Percentiles rank a stretch among this genome's conserved stretches.
Evolutionary conservation across 2,329 filamentous ascomycete genomes (phyloP).

Genomic region (Aspergillus fumigatus): DNA sequence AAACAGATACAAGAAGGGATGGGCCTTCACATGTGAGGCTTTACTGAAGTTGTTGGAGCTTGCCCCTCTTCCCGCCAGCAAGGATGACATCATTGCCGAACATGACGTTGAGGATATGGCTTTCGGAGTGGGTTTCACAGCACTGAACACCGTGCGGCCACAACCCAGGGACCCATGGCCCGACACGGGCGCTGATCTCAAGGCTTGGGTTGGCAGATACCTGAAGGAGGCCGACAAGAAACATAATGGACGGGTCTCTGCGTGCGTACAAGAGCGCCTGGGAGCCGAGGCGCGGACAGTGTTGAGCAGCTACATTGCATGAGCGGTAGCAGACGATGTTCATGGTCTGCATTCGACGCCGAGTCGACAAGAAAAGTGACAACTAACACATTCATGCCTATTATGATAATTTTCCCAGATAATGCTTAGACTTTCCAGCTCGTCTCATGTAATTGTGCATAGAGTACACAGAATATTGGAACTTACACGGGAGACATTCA

Average conservation of each 20-base stretch:
- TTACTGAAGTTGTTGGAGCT: constrained; percentile 85
- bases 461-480: not conserved
- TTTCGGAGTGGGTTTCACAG: constrained; percentile 92
- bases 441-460: not conserved
- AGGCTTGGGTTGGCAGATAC: constrained; percentile 76
- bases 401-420: not conserved
- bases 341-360: not conserved
- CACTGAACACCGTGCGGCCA: constrained; percentile 83
- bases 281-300: constrained; percentile 53
- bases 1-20: constrained; percentile 77
- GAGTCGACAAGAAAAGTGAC: not conserved
- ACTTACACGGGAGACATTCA: not conserved
- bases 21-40: constrained; percentile 85
- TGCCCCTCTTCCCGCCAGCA: constrained; percentile 67
- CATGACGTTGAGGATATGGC: constrained; percentile 91
- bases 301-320: constrained; percentile 45
- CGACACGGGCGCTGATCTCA: constrained; percentile 72
- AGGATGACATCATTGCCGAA: constrained; percentile 75
- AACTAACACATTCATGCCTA: not conserved
- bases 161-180: constrained; percentile 75
- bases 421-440: not conserved
- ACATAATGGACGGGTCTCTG: constrained; percentile 65
- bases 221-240: constrained; percentile 72
- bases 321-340: not conserved
- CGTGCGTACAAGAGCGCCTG: constrained; percentile 69